A percentile compares a stretch with the other conserved stretches of the same genome.
Conservation (phyloP, 1,139 yeast genomes). For the Sugiyamaella pinicola region DNA sequence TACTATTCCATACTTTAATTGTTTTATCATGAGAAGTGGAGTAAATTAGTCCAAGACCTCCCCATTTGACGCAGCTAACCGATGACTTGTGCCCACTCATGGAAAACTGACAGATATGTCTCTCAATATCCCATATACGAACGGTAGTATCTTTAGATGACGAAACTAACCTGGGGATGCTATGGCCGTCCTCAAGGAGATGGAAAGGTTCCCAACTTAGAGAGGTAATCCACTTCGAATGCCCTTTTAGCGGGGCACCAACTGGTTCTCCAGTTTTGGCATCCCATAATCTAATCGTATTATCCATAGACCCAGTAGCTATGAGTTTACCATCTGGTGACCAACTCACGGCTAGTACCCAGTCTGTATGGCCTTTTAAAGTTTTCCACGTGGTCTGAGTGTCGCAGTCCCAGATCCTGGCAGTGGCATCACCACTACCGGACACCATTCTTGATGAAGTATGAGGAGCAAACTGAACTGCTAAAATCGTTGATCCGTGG, state of each 20-base stretch:
- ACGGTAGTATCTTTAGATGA: conserved; percentile 92
- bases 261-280: conserved; percentile 69
- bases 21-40: conserved; percentile 96
- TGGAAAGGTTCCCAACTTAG: conserved; percentile 95
- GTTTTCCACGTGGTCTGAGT: conserved; percentile 89
- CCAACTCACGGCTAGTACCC: conserved; percentile 95
- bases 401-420: conserved; percentile 95
- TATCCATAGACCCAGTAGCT: conserved; percentile 97
- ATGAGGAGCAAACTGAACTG: conserved; percentile 92
- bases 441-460: conserved; percentile 86
- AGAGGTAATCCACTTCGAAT: conserved; percentile 85
- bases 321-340: conserved; percentile 88
- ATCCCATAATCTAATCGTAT: conserved; percentile 86
- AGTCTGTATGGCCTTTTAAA: conserved; percentile 80
- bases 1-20: conserved; percentile 87
- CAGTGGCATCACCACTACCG: conserved; percentile 98
- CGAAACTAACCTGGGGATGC: conserved; percentile 71
- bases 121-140: conserved; percentile 86
- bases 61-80: conserved; percentile 96
- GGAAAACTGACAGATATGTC: conserved; percentile 66
- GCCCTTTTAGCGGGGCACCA: conserved; percentile 79
- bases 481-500: conserved; percentile 89
- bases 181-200: conserved; percentile 61
- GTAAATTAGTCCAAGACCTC: conserved; percentile 83
- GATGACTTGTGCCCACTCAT: conserved; percentile 87